Evolutionary conservation across 139 green algal genomes (phyloP).

Genomic region (Deuterostichococcus epilithicus): DNA sequence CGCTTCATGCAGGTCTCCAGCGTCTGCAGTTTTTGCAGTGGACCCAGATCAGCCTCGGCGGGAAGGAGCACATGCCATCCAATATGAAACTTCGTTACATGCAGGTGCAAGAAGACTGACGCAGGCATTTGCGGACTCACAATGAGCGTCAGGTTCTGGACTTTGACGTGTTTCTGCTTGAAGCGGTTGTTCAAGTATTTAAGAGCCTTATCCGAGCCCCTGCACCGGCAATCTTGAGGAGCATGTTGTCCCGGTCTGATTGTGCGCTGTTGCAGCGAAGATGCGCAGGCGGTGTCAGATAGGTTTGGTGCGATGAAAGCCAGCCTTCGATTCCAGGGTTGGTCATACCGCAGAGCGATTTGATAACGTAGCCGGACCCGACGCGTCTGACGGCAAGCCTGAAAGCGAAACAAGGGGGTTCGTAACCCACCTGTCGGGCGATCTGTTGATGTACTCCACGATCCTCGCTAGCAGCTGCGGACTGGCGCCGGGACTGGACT

Average conservation of each 20-base stretch:
- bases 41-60: too few relatives aligned
- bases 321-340: too few relatives aligned
- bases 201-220: not conserved
- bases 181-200: not conserved
- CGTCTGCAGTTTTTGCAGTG: too few relatives aligned
- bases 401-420: not conserved
- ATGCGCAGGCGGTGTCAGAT: too few relatives aligned
- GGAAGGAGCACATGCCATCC: too few relatives aligned
- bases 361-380: not conserved
- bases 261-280: too few relatives aligned
- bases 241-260: too few relatives aligned
- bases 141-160: not conserved
- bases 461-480: not conserved
- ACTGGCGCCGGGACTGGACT: not conserved
- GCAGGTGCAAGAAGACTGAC: not conserved
- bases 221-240: not conserved
- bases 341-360: not conserved
- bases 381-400: not conserved
- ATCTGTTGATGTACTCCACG: not conserved
- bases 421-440: not conserved
- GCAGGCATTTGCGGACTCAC: not conserved
- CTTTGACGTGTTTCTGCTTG: not conserved
- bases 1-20: conserved; percentile 1
- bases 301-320: too few relatives aligned
- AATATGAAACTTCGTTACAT: too few relatives aligned